Percentiles rank a stretch among this genome's conserved stretches.
phyloP scores from a whole-genome alignment of 305 asterid genomes.

The Striga hermonthica region DNA sequence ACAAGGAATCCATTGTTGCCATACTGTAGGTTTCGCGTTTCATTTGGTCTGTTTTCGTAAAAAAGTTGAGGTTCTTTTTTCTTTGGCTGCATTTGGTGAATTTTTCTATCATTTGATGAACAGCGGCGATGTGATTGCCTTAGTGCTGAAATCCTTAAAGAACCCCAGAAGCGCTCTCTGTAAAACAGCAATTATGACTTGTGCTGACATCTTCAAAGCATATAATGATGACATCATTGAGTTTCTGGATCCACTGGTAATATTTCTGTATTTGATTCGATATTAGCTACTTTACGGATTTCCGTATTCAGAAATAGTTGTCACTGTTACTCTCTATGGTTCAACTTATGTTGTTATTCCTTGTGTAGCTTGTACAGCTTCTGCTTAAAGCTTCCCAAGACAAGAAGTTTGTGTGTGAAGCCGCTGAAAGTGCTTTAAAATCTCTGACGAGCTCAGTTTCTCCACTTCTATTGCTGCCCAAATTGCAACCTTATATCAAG shows the following conservation, averaged over 20 bases:
- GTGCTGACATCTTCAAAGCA: constrained; percentile 74
- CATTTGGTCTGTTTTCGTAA: constrained; percentile 15
- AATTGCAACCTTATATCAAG: constrained; percentile 68
- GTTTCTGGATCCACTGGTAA: constrained; percentile 78
- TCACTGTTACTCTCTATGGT: constrained; percentile 23
- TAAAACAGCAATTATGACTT: constrained; percentile 86
- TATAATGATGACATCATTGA: constrained; percentile 60
- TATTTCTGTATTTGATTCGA: constrained; percentile 16
- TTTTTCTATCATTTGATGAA: constrained; percentile 25
- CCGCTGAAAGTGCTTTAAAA: constrained; percentile 73
- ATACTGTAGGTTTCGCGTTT: constrained; percentile 57
- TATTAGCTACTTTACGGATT: not conserved
- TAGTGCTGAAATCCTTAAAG: constrained; percentile 67
- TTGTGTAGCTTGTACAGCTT: constrained; percentile 69
- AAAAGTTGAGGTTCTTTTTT: constrained; percentile 10
- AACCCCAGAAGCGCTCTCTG: constrained; percentile 89
- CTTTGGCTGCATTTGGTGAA: constrained; percentile 27
- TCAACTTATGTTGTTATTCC: constrained; percentile 13
- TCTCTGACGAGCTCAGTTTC: constrained; percentile 76
- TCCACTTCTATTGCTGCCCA: constrained; percentile 68
- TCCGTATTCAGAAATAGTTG: not conserved
- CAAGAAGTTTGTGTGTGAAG: constrained; percentile 88
- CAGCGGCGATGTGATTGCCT: constrained; percentile 62
- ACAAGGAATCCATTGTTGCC: constrained; percentile 65
- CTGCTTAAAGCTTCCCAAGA: constrained; percentile 94